Evolutionary conservation across 805 yeast species (phyloP).

Genomic region (Wickerhamomyces strasburgensis): DNA sequence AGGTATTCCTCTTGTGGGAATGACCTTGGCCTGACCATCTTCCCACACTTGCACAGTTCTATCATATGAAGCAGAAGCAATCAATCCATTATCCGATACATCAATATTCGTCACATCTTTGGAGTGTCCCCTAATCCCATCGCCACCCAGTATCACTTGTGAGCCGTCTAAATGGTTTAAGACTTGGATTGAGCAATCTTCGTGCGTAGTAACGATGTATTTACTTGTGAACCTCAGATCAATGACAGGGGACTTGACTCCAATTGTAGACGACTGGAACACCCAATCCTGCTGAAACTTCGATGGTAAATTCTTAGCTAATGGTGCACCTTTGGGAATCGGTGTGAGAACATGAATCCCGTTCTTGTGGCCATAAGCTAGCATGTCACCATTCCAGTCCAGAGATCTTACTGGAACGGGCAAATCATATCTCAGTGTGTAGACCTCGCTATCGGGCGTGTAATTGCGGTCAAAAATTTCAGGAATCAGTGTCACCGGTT

Average conservation of each 20-base stretch:
- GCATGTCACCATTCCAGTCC: conserved; percentile 22
- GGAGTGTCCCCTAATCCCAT: conserved; percentile 15
- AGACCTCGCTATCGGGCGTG: conserved; percentile 18
- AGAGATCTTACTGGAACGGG: conserved; percentile 13
- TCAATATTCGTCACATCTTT: conserved; percentile 28
- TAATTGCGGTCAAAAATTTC: conserved; percentile 18
- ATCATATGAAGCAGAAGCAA: conserved; percentile 31
- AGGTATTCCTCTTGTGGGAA: conserved; percentile 20
- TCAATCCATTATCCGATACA: conserved; percentile 25
- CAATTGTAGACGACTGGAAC: conserved; percentile 15
- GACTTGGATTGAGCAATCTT: conserved; percentile 16
- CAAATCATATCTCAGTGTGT: conserved; percentile 21
- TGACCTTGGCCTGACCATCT: conserved; percentile 10
- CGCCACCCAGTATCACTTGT: conserved; percentile 7
- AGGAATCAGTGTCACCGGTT: conserved; percentile 20
- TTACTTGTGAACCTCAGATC: conserved; percentile 19
- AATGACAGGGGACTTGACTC: conserved; percentile 11
- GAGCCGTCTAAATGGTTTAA: conserved; percentile 20
- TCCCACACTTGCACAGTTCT: conserved; percentile 27
- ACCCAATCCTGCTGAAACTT: conserved; percentile 24
- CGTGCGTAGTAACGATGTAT: conserved; percentile 17
- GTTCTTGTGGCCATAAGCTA: conserved; percentile 19
- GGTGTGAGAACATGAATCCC: conserved; percentile 23
- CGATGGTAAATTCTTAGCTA: conserved; percentile 21
- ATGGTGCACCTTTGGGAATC: conserved; percentile 16